Evolutionary conservation across 495 filamentous ascomycete species (phyloP).

Genomic region (Mytilinidion resinicola): DNA sequence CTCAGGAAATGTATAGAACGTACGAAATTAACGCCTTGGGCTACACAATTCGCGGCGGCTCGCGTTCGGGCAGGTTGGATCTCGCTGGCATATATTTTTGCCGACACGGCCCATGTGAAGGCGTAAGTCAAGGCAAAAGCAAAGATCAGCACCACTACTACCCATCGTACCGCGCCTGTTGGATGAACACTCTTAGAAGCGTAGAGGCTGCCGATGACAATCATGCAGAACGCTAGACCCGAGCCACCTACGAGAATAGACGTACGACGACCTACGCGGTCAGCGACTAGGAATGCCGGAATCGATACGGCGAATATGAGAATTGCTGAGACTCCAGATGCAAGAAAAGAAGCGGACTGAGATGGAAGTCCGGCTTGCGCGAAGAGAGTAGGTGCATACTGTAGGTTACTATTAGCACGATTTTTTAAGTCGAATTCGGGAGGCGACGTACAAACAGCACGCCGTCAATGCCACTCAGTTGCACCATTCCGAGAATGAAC

Average conservation of each 20-base stretch:
- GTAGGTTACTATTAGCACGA: background rate
- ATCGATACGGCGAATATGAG: constrained; percentile 51
- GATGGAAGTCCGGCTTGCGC: constrained; percentile 48
- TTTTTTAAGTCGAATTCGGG: background rate
- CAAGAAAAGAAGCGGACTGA: constrained; percentile 47
- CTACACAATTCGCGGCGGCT: constrained; percentile 22
- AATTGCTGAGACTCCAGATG: constrained; percentile 51
- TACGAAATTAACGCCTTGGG: constrained; percentile 27
- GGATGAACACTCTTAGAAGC: constrained; percentile 22
- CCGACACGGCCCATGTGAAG: constrained; percentile 26
- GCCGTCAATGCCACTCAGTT: constrained; percentile 48
- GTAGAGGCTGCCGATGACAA: constrained; percentile 28
- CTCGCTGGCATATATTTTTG: constrained; percentile 30
- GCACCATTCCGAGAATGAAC: constrained; percentile 47
- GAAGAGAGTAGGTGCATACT: constrained; percentile 49
- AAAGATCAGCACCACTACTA: constrained; percentile 29
- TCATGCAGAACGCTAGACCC: constrained; percentile 16
- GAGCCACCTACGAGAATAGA: constrained; percentile 25
- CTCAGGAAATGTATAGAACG: background rate
- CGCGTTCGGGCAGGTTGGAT: constrained; percentile 27
- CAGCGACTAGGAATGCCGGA: constrained; percentile 35
- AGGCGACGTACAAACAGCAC: constrained; percentile 38
- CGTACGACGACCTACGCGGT: constrained; percentile 27
- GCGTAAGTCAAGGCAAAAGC: constrained; percentile 24
- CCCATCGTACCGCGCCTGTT: constrained; percentile 22